A percentile compares a stretch with the other conserved stretches of the same genome.
These are phyloP conservation scores for Telopea speciosissima DNA, from an alignment of 177 flowering plant genomes.

Conservation along the genomic window DNA sequence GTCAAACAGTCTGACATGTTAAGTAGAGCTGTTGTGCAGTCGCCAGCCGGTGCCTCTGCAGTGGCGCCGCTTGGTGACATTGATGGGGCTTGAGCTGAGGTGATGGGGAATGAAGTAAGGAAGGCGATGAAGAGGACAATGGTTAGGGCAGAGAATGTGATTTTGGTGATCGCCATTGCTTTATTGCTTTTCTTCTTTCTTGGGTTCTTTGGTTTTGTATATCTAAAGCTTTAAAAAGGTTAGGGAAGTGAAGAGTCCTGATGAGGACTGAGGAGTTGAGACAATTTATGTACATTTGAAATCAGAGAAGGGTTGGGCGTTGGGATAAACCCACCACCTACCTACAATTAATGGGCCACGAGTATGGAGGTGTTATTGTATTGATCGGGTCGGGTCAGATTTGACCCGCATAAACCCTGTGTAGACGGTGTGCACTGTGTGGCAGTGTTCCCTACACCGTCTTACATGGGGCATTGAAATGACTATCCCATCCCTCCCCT, in stretches of 20 bases:
- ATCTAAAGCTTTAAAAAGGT: not conserved
- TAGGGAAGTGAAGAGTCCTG: not conserved
- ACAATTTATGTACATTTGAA: not conserved
- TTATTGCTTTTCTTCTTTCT: not conserved
- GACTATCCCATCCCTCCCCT: too few relatives aligned
- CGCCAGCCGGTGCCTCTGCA: conserved; percentile 9
- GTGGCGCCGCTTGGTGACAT: conserved; percentile 10
- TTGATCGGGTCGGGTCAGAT: too few relatives aligned
- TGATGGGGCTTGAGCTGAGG: conserved; percentile 2
- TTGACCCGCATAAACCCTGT: too few relatives aligned
- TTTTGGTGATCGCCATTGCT: conserved; percentile 1
- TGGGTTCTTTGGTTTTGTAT: not conserved
- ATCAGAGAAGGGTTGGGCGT: not conserved
- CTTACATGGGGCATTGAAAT: too few relatives aligned
- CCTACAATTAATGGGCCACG: not conserved
- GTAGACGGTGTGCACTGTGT: too few relatives aligned
- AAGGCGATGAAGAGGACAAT: not conserved
- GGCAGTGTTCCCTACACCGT: too few relatives aligned
- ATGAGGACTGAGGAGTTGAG: not conserved
- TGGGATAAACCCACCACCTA: not conserved
- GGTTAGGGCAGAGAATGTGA: not conserved
- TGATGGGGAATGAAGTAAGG: not conserved
- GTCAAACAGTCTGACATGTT: conserved; percentile 55
- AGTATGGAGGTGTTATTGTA: too few relatives aligned
- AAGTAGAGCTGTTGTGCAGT: conserved; percentile 22